Evolutionary conservation across 345 rosid genomes (phyloP), one percentile per base, ranked within the genome.

Genomic region (Crucihimalaya himalaica): DNA sequence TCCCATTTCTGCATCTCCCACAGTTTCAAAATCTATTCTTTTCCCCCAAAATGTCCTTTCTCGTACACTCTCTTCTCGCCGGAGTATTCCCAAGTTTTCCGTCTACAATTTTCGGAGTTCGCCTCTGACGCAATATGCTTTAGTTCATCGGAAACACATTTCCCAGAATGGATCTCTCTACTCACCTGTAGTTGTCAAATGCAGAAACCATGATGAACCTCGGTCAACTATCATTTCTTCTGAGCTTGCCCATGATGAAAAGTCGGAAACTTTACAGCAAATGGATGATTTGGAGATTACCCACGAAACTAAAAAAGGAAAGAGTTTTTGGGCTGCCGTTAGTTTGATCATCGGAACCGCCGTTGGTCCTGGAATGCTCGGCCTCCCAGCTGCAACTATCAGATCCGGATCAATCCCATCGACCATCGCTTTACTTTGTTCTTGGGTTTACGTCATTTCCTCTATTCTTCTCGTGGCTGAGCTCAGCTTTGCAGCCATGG

Each of bases 241-340:
- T 57, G 72, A 63, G 45, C 13, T 53, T 1, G 7, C 42, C 52
- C 16, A 11, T 3, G 51, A 70, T 59, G 82, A 65, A 71, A 66
- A 65, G 60, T 10, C 16, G 40, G 80, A 60, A 62, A 59, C 51
- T 67, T 60, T 72, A 47, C 53, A 27, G 54, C 29, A 71, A 5
- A 5, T 43, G 18, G 55, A 70, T 69, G 54, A 52, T 28, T 64
- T 68, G 46, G 43, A 52, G 68, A 63, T 15, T 25, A 42, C 79
- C 27, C 75, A 52, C 6, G 59, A 66, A 46, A 45, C 66, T n/a
- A 64, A 21, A 1, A 63, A 77, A 5, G 83, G 79, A 63, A 89
- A 85, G 78, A 89, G 78, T 76, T 93, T 91, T 75, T 93, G 97
- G 98, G 97, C 94, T 76, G 97, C 94, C 59, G 94, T 93, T 55